Evolutionary conservation across 2,329 filamentous ascomycete species (phyloP).

Genomic region (Byssochlamys sp.): DNA sequence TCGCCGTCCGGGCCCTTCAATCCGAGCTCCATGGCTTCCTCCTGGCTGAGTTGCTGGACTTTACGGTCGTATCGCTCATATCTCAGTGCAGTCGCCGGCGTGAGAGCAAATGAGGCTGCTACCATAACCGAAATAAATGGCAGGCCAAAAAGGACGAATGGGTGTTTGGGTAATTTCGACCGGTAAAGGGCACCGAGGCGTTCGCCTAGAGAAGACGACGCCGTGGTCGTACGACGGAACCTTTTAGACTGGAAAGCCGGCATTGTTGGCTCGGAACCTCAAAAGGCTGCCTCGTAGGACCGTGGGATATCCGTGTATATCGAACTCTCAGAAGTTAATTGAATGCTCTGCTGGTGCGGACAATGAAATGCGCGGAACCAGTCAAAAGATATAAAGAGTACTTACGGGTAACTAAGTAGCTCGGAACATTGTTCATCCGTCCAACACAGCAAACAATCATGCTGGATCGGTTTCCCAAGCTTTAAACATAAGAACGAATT

Average conservation of each 20-base stretch:
- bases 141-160: constrained; percentile 85
- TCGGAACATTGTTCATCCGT: background rate
- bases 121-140: constrained; percentile 87
- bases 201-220: constrained; percentile 49
- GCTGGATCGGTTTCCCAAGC: background rate
- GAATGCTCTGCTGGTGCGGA: background rate
- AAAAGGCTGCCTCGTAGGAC: background rate
- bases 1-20: constrained; percentile 56
- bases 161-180: constrained; percentile 61
- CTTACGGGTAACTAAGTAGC: background rate
- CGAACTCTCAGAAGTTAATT: background rate
- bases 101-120: constrained; percentile 84
- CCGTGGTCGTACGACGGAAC: constrained; percentile 51
- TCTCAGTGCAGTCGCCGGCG: constrained; percentile 81
- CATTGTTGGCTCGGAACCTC: constrained; percentile 39
- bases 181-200: constrained; percentile 70
- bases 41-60: constrained; percentile 71
- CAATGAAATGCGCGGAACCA: background rate
- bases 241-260: constrained; percentile 59
- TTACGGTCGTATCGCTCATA: constrained; percentile 90
- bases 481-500: background rate
- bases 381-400: background rate
- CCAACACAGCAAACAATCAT: background rate
- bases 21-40: constrained; percentile 76
- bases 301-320: background rate